phyloP scores from a whole-genome alignment of 768 basidiomycete species.

The Dacryopinax spathularia region DNA sequence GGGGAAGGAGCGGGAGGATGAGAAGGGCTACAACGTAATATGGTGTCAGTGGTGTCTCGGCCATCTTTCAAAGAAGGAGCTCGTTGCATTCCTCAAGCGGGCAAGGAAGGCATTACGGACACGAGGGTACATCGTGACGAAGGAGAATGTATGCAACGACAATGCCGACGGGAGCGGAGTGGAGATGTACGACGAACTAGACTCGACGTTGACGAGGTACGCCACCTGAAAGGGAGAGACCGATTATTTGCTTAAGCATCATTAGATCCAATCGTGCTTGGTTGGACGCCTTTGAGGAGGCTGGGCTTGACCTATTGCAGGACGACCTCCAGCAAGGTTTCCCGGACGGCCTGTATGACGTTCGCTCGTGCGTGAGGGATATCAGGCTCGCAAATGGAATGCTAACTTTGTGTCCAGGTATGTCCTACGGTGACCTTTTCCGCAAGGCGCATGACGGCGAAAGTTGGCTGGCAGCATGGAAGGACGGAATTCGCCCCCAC shows the following conservation, averaged over 20 bases:
- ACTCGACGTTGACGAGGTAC: slow-evolving; percentile 82
- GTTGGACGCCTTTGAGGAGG: slow-evolving; percentile 57
- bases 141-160: slow-evolving; percentile 78
- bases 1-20: slow-evolving; percentile 26
- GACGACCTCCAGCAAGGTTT: slow-evolving; percentile 75
- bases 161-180: slow-evolving; percentile 34
- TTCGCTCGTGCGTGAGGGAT: slow-evolving; percentile 56
- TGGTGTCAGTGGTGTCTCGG: slow-evolving; percentile 98
- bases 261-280: slow-evolving; percentile 70
- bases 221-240: slow-evolving; percentile 8
- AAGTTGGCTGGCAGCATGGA: too few relatives aligned
- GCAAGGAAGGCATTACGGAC: slow-evolving; percentile 47
- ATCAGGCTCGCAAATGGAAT: neutral
- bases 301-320: slow-evolving; percentile 54
- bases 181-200: slow-evolving; percentile 62
- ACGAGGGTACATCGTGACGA: slow-evolving; percentile 62
- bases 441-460: too few relatives aligned
- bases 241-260: slow-evolving; percentile 7
- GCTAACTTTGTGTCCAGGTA: slow-evolving; percentile 6
- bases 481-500: too few relatives aligned
- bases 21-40: slow-evolving; percentile 60
- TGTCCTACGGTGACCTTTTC: slow-evolving; percentile 8
- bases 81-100: slow-evolving; percentile 59
- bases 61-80: slow-evolving; percentile 62
- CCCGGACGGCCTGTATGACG: slow-evolving; percentile 62